Base-by-base conservation (phyloP, 257 asterid genomes). In the Anisodus tanguticus region DNA sequence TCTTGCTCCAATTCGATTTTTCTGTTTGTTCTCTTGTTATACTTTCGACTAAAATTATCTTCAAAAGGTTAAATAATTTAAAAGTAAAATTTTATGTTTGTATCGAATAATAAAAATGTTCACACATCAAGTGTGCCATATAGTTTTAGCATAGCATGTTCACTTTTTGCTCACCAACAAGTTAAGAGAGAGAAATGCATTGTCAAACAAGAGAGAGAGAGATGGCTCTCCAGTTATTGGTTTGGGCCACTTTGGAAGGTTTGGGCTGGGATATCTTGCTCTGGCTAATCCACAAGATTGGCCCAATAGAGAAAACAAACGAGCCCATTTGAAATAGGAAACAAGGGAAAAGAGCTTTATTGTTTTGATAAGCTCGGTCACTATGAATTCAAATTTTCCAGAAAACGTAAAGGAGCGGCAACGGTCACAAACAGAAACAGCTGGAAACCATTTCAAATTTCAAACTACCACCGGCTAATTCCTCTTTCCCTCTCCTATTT, bases 391-490 rank as follows among this genome's bases (percentile, higher is more conserved):
- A 26, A 76, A 76, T 19, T 11, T 26, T 76, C 10, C 26, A 31
- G 0, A 51, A 76, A 51, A 22, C 62, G 45, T 22, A 51, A 26
- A 76, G 63, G 47, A 51, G 63, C 62, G 81, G 81, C 81, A 51
- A 76, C 63, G 81, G 81, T 76, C 47, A 76, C 63, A 81, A 71
- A 31, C 35, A 31, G 35, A 70, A 41, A 66, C 77, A 41, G 70
- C 77, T 58, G 84, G 39, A 62, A 81, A 19, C 2, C 70, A 43
- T 41, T 81, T 81, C 77, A 81, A 81, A 81, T 19, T 81, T 81
- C 84, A 31, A 82, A 31, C 35, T 31, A 31, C 35, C 35, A 31
- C 26, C 26, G 26, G 26, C 26, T 22, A 82, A 6, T 11, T 47
- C 37, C 59, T 55, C 12, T 64, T 31, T 51, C 43, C 47, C 5